phyloP scores from a whole-genome alignment of 495 filamentous ascomycete species.

The Talaromyces nanjingensis region DNA sequence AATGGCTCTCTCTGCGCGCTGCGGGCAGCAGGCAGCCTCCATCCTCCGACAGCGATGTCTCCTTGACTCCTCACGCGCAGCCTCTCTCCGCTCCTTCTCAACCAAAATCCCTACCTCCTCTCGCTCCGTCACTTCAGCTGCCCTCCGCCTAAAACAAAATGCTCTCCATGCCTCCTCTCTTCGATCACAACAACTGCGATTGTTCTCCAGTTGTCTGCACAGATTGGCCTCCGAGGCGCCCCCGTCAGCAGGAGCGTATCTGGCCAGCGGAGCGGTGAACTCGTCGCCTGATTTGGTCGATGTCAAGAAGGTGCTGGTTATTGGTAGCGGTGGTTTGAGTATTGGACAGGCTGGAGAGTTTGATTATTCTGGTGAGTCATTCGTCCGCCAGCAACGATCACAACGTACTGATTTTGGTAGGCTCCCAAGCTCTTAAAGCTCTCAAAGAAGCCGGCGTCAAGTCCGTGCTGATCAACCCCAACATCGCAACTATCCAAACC shows the following conservation, averaged over 20 bases:
- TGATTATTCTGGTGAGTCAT: slow-evolving; percentile 80
- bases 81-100: slow-evolving; percentile 35
- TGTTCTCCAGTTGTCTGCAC: slow-evolving; percentile 35
- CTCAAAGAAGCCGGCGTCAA: slow-evolving; percentile 93
- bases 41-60: slow-evolving; percentile 41
- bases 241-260: slow-evolving; percentile 80
- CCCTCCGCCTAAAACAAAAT: slow-evolving; percentile 35
- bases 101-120: slow-evolving; percentile 25
- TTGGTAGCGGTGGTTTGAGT: slow-evolving; percentile 88
- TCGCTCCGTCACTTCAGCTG: slow-evolving; percentile 25
- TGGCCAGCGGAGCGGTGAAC: slow-evolving; percentile 77
- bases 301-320: slow-evolving; percentile 92
- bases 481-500: slow-evolving; percentile 98
- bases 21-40: slow-evolving; percentile 39
- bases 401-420: slow-evolving; percentile 34
- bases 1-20: slow-evolving; percentile 47
- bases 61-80: slow-evolving; percentile 32
- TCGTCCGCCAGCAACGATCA: not conserved
- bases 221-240: slow-evolving; percentile 44
- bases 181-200: slow-evolving; percentile 39
- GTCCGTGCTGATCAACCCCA: slow-evolving; percentile 95
- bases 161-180: slow-evolving; percentile 20
- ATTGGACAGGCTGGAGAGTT: slow-evolving; percentile 98
- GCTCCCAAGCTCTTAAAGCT: slow-evolving; percentile 93
- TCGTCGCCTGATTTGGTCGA: slow-evolving; percentile 66